Evolutionary conservation across 768 basidiomycete genomes (phyloP).

Genomic region (Tephrocybe sp.): DNA sequence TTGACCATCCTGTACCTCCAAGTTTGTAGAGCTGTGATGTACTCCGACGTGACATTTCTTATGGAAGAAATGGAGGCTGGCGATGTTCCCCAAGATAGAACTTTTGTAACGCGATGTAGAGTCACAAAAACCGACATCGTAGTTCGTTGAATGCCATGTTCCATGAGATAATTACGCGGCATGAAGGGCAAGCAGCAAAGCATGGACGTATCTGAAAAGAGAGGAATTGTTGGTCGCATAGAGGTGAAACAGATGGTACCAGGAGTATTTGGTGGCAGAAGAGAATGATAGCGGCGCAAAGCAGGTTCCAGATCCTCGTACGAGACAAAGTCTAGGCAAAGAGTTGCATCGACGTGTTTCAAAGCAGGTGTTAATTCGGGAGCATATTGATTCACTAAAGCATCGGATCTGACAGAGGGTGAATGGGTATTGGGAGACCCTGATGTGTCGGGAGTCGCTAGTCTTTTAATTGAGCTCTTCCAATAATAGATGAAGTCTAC

Average conservation of each 20-base stretch:
- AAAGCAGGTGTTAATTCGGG: too few relatives aligned
- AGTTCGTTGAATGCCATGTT: conserved; percentile 20
- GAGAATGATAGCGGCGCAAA: conserved; percentile 21
- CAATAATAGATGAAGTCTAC: background rate
- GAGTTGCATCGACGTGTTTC: background rate
- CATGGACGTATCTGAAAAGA: conserved; percentile 34
- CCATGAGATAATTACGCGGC: conserved; percentile 21
- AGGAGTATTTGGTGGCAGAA: conserved; percentile 14
- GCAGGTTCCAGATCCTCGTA: conserved; percentile 21
- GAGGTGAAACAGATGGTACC: conserved; percentile 32
- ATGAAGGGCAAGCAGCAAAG: conserved; percentile 44
- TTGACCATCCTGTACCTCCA: conserved; percentile 24
- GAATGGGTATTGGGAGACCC: conserved; percentile 1
- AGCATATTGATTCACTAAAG: background rate
- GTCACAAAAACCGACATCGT: conserved; percentile 35
- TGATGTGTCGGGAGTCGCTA: background rate
- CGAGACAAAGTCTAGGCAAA: conserved; percentile 17
- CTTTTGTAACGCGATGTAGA: conserved; percentile 34
- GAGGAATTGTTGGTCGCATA: conserved; percentile 31
- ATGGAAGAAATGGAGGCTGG: conserved; percentile 30
- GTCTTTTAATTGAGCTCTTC: background rate
- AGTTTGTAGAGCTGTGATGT: conserved; percentile 22
- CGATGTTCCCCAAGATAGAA: conserved; percentile 26
- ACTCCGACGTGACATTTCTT: conserved; percentile 37
- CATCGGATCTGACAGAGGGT: background rate